These are phyloP conservation scores for Xylaria sp. DNA, from an alignment of 2,329 filamentous ascomycete species.

Conservation along the genomic window DNA sequence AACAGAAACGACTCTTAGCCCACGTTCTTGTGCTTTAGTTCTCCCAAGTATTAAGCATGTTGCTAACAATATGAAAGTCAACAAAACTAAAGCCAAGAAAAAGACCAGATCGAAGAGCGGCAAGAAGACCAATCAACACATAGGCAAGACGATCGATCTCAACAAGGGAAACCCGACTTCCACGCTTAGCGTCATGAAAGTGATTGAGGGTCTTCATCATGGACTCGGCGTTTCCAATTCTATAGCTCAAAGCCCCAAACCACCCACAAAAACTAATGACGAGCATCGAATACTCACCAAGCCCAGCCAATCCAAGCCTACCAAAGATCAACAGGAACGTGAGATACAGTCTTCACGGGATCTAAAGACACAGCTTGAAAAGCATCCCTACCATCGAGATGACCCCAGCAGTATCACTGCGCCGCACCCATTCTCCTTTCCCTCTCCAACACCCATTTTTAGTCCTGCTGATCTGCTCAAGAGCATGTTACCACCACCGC, in stretches of 20 bases:
- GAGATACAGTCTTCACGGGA: background rate
- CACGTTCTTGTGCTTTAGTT: too few species aligned
- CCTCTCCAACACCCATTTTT: too few species aligned
- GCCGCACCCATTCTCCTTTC: background rate
- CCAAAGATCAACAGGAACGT: background rate
- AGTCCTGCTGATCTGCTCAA: background rate
- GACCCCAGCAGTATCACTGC: background rate
- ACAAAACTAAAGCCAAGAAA: background rate
- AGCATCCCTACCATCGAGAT: background rate
- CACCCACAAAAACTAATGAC: background rate
- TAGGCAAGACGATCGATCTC: background rate
- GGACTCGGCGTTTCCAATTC: too few species aligned
- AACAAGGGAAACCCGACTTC: background rate
- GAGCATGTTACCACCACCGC: background rate
- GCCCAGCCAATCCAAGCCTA: too few species aligned
- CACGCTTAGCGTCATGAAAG: background rate
- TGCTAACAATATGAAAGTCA: too few species aligned
- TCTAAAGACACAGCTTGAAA: too few species aligned
- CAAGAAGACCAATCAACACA: background rate
- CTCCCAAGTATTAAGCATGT: background rate
- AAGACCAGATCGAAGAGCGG: background rate
- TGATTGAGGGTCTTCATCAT: too few species aligned
- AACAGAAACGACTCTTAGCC: background rate
- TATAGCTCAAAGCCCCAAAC: background rate
- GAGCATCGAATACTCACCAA: background rate